Evolutionary conservation across 2,329 filamentous ascomycete genomes (phyloP), one percentile per base, ranked within the genome.

Genomic region (Pseudopyrenochaeta lycopersici): DNA sequence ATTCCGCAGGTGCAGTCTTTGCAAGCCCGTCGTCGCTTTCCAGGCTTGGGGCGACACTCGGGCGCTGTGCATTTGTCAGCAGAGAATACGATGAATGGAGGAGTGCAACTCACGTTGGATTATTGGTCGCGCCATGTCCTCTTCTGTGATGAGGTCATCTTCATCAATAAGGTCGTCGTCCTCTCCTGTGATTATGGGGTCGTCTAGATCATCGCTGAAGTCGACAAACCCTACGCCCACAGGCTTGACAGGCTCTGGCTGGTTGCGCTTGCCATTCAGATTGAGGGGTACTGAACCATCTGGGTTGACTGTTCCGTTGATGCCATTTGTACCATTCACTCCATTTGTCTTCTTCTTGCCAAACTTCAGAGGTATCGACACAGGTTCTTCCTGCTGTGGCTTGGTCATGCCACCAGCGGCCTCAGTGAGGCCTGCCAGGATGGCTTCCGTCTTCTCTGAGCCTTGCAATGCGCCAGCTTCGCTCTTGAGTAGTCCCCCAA

Each of bases 1-100:
- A 99, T 86, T 45, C 95, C 95, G 73, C 95, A 99, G 7, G 91
- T 94, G 81, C 95, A 99, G 81, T 99, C 95, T 79, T 99, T 98
- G 83, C 95, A 99, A 52, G 95, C 92, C 58, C 93, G 88, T 49
- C 94, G 89, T 65, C 94, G 88, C 81, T 96, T 96, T 53, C 91
- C 92, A 39, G 88, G 84, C 78, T 95, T 91, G 42, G 94, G 93
- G 54, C 88, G 87, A 76, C 95, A 99, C 73, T 96, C 91, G 21
- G 89, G 85, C 46, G 95, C 93, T 91, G 60, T 15, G 21, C 31
- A 35, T 54, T 32, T 66, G 56, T 49, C 46, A 33, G 48, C 35
- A 23, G 39, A 38, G 15, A 38, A 18, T 14, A 43, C 14, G 30
- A 21, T 39, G 15, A 32, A 46, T 39, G 7, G n/a, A n/a, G 48